Percentiles rank a stretch among this genome's conserved stretches.
These are phyloP conservation scores for Ligustrum vulgare DNA, from an alignment of 257 asterid species.

Conservation along the genomic window DNA sequence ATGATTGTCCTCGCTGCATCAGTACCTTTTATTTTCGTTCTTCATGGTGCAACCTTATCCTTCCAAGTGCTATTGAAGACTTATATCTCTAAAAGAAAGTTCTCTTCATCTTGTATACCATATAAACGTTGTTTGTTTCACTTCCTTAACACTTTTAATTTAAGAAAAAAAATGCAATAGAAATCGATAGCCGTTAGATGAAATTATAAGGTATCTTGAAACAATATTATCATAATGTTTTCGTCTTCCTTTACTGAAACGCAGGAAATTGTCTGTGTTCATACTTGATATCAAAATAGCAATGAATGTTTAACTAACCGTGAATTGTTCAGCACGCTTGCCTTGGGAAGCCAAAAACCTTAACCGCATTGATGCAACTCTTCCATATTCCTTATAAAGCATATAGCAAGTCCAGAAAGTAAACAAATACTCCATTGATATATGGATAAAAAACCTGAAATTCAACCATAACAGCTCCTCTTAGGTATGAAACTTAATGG, in stretches of 20 bases:
- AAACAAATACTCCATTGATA: constrained; percentile 78
- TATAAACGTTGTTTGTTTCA: not conserved
- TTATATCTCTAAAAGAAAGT: not conserved
- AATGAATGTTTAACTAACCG: constrained; percentile 53
- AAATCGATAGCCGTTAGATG: not conserved
- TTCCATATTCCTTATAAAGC: constrained; percentile 88
- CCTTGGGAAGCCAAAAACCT: constrained; percentile 83
- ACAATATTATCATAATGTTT: not conserved
- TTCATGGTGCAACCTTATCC: not conserved
- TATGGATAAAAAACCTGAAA: constrained; percentile 94
- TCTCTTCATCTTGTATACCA: not conserved
- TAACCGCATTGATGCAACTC: constrained; percentile 83
- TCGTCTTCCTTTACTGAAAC: not conserved
- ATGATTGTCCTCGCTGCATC: not conserved
- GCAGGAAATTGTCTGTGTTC: not conserved
- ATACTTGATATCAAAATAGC: constrained; percentile 16
- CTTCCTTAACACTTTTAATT: not conserved
- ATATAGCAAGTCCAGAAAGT: constrained; percentile 86
- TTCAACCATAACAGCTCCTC: constrained; percentile 29
- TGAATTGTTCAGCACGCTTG: constrained; percentile 87
- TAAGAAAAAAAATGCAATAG: not conserved
- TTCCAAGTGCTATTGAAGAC: not conserved
- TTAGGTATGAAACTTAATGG: constrained; percentile 19
- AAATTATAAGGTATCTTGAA: not conserved
- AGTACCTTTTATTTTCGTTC: not conserved